Conservation (phyloP, 805 yeast genomes). For the Zygosaccharomyces lentus region DNA sequence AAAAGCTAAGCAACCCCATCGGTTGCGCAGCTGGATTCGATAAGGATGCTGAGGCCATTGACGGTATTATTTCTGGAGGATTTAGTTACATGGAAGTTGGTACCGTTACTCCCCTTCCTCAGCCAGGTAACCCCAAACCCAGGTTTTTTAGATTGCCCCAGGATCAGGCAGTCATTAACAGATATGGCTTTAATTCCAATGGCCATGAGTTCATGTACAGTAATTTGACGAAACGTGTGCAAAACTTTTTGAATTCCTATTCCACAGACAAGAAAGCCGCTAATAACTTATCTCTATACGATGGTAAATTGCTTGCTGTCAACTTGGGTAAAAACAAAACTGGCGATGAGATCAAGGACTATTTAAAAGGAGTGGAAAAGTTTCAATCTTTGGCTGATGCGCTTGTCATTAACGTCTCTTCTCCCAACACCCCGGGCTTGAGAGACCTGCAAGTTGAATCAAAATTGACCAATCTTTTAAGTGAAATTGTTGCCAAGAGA, state of each 20-base stretch:
- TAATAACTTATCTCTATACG: constrained; percentile 48
- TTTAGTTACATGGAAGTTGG: constrained; percentile 92
- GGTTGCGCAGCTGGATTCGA: constrained; percentile 97
- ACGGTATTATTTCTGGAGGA: constrained; percentile 69
- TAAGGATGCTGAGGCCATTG: constrained; percentile 89
- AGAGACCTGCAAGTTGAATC: constrained; percentile 78
- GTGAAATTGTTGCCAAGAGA: constrained; percentile 67
- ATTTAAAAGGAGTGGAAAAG: constrained; percentile 74
- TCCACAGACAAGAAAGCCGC: constrained; percentile 23
- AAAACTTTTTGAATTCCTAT: constrained; percentile 34
- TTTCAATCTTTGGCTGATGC: constrained; percentile 86
- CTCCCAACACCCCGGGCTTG: constrained; percentile 95
- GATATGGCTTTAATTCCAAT: constrained; percentile 90
- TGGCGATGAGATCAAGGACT: constrained; percentile 87
- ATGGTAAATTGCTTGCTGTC: constrained; percentile 66
- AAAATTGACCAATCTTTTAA: constrained; percentile 63
- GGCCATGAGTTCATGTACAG: constrained; percentile 77
- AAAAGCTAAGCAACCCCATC: constrained; percentile 63
- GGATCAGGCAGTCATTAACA: constrained; percentile 88
- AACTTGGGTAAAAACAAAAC: constrained; percentile 90
- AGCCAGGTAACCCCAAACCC: constrained; percentile 93
- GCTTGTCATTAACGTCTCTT: constrained; percentile 83
- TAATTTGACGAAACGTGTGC: constrained; percentile 61
- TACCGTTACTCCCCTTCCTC: constrained; percentile 87
- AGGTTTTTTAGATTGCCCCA: constrained; percentile 80